These are phyloP conservation scores for Colletotrichum tanaceti DNA, from an alignment of 2,329 filamentous ascomycete genomes.

Conservation along the genomic window DNA sequence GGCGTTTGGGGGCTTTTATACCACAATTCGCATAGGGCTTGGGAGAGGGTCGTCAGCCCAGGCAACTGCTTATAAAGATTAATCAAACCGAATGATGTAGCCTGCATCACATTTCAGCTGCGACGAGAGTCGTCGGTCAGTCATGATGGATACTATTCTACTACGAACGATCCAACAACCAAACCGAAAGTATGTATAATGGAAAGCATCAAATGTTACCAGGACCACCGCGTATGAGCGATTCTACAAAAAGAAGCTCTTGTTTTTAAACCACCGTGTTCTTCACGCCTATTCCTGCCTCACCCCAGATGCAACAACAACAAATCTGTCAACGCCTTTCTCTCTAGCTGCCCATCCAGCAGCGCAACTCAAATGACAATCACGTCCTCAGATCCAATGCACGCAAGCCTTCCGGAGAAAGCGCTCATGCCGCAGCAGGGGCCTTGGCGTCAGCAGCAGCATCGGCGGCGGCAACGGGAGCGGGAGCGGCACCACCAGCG, in stretches of 20 bases:
- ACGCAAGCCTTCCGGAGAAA: neutral
- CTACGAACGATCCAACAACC: neutral
- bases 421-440: conserved; percentile 49
- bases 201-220: conserved; percentile 15
- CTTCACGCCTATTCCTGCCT: conserved; percentile 13
- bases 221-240: conserved; percentile 25
- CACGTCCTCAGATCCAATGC: conserved; percentile 1
- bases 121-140: neutral
- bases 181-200: conserved; percentile 37
- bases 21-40: conserved; percentile 4
- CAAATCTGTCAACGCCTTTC: conserved; percentile 33
- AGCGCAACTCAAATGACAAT: conserved; percentile 36
- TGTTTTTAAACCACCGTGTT: conserved; percentile 29
- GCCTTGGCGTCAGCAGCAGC: conserved; percentile 50
- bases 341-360: conserved; percentile 36
- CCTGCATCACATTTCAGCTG: neutral
- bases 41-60: neutral
- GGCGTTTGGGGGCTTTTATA: conserved; percentile 23
- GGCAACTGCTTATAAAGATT: neutral
- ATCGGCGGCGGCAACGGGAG: conserved; percentile 49
- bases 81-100: neutral
- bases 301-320: conserved; percentile 30
- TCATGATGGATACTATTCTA: neutral
- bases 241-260: conserved; percentile 37
- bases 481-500: conserved; percentile 46